phyloP scores from a whole-genome alignment of 1,284 basidiomycete genomes.

The Sporisorium iseilematis-ciliati region DNA sequence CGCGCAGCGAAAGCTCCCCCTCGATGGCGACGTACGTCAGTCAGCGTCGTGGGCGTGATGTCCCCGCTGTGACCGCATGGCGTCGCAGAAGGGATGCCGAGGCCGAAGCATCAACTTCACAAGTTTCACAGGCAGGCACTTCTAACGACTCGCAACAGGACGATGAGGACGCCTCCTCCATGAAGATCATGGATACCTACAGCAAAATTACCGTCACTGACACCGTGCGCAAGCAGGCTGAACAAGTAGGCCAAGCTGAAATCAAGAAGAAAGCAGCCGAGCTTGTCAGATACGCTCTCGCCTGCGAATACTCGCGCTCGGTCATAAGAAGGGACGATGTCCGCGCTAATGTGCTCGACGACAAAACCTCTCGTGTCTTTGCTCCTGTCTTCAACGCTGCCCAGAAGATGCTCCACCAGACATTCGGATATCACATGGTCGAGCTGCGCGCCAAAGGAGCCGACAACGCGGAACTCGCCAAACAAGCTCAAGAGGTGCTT shows the following conservation, averaged over 20 bases:
- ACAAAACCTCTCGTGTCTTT: constrained; percentile 36
- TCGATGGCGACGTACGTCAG: constrained; percentile 26
- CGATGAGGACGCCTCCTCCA: constrained; percentile 20
- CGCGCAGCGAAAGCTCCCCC: too few species aligned
- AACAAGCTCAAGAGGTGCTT: constrained; percentile 33
- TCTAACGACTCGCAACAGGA: constrained; percentile 2
- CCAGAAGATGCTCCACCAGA: constrained; percentile 48
- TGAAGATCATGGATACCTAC: neutral
- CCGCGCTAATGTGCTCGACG: constrained; percentile 37
- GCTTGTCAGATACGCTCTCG: constrained; percentile 54
- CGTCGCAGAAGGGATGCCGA: constrained; percentile 12
- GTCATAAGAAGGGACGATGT: constrained; percentile 52
- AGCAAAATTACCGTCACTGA: constrained; percentile 31
- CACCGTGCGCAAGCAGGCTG: constrained; percentile 21
- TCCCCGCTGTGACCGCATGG: constrained; percentile 4
- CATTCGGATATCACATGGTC: constrained; percentile 56
- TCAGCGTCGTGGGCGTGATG: constrained; percentile 20
- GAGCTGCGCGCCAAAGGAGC: constrained; percentile 54
- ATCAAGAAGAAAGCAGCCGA: constrained; percentile 52
- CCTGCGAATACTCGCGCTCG: constrained; percentile 48
- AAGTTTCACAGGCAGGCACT: constrained; percentile 5
- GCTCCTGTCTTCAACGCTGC: constrained; percentile 57
- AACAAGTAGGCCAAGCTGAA: constrained; percentile 37
- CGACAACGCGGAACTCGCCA: constrained; percentile 52
- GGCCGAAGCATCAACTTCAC: neutral